Evolutionary conservation across 805 yeast species (phyloP), one percentile per base, ranked within the genome.

Genomic region (Blastobotrys mokoenaii): DNA sequence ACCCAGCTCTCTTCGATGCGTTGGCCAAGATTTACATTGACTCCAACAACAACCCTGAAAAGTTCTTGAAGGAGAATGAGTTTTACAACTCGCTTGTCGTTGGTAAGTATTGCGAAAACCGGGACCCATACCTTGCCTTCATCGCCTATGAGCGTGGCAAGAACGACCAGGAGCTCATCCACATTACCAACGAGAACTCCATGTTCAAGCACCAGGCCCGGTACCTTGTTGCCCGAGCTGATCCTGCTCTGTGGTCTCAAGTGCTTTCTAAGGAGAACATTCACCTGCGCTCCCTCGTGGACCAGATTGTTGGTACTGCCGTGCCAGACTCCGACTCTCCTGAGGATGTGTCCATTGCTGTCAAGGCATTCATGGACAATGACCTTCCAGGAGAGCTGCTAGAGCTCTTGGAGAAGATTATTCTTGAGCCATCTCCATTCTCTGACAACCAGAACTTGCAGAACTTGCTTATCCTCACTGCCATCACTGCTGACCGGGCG

Each of bases 181-280:
- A 77, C 61, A 88, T 93, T 66, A 93, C 98, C 54, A 93, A 93
- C 65, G 97, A 93, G 61, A 93, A 93, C 66, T 78, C 93, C 57
- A 93, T 93, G 99, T 93, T 84, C 76, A 93, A 93, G 67, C 90
- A 93, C 68, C 98, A 93, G 73, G 97, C 97, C n/a, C 82, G 97
- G 65, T 93, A 93, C 63, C 73, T 93, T 58, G 76, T 93, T 56
- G 72, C 79, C 50, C 84, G 95, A 65, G 86, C 96, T n/a, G 96
- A 93, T 62, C 71, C 80, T 18, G 73, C 67, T 5, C 73, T 93
- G 53, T 93, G 97, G 97, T 68, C 77, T 46, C 72, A 72, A 54
- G 98, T 93, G 3, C 73, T 93, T 61, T 58, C 71, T 49, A 76
- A 74, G 38, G 93, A 83, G 40, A 88, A 85, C 65, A 71, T 78